These are phyloP conservation scores for Amphirosellinia nigrospora DNA, from an alignment of 495 filamentous ascomycete genomes.

Conservation along the genomic window DNA sequence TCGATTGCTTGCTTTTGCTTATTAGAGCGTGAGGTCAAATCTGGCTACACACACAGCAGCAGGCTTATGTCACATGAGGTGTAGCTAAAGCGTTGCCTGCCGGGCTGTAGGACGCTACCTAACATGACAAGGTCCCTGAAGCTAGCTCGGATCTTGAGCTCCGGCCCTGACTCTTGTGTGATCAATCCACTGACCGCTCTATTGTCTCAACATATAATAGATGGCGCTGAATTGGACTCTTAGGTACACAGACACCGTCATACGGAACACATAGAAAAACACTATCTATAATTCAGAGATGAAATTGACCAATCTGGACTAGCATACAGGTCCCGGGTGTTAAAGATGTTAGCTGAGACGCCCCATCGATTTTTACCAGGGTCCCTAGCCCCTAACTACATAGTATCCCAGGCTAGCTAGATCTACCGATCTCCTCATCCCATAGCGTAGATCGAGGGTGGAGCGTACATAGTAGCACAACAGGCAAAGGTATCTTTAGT, in stretches of 20 bases:
- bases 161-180: not conserved
- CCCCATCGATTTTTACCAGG: not conserved
- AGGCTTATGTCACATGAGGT: not conserved
- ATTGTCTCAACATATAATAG: not conserved
- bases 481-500: not conserved
- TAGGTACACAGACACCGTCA: not conserved
- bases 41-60: too few relatives aligned
- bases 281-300: not conserved
- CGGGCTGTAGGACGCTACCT: not conserved
- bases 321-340: not conserved
- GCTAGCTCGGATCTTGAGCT: not conserved
- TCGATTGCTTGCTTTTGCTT: not conserved
- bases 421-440: not conserved
- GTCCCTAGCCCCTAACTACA: constrained; percentile 9
- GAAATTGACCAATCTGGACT: not conserved
- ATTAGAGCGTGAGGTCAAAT: not conserved
- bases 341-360: constrained; percentile 2
- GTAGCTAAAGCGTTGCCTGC: constrained; percentile 19
- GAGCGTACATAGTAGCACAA: not conserved
- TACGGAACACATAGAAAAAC: not conserved
- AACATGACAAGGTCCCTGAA: constrained; percentile 2
- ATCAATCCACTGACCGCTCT: constrained; percentile 2
- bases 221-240: not conserved
- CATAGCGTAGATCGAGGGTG: not conserved
- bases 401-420: too few relatives aligned